Conservation (phyloP, 805 yeast species). For the Candida quercuum region DNA sequence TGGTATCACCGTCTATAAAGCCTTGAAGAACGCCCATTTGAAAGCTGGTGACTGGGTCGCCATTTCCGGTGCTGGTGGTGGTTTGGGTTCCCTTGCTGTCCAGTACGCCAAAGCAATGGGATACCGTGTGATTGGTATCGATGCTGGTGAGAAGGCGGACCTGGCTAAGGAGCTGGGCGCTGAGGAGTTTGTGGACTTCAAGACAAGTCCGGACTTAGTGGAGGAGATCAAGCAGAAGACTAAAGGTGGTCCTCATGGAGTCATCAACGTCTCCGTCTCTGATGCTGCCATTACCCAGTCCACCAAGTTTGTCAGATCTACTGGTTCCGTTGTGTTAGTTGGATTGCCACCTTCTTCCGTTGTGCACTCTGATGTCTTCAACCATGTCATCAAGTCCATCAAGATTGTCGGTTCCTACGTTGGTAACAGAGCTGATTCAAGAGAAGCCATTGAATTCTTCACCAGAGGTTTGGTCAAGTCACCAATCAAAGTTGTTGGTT, state of each 20-base stretch:
- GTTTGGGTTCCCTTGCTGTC: conserved; percentile 65
- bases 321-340: conserved; percentile 66
- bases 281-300: conserved; percentile 59
- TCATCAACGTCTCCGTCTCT: conserved; percentile 64
- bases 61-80: conserved; percentile 72
- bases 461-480: conserved; percentile 59
- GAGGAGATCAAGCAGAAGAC: conserved; percentile 49
- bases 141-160: conserved; percentile 46
- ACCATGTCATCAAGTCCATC: conserved; percentile 64
- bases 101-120: conserved; percentile 77
- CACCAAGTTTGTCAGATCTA: conserved; percentile 49
- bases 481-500: conserved; percentile 55
- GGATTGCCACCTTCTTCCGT: conserved; percentile 78
- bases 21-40: conserved; percentile 70
- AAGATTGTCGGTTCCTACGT: conserved; percentile 77
- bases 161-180: conserved; percentile 45
- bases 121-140: conserved; percentile 59
- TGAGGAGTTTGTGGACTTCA: conserved; percentile 56
- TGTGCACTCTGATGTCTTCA: conserved; percentile 61
- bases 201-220: conserved; percentile 45
- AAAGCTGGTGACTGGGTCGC: conserved; percentile 69
- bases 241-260: conserved; percentile 71
- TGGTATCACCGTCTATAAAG: conserved; percentile 88
- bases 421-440: conserved; percentile 82
- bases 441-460: conserved; percentile 71